phyloP scores from a whole-genome alignment of 73 alveolate genomes.

The Paramecium biaurelia region DNA sequence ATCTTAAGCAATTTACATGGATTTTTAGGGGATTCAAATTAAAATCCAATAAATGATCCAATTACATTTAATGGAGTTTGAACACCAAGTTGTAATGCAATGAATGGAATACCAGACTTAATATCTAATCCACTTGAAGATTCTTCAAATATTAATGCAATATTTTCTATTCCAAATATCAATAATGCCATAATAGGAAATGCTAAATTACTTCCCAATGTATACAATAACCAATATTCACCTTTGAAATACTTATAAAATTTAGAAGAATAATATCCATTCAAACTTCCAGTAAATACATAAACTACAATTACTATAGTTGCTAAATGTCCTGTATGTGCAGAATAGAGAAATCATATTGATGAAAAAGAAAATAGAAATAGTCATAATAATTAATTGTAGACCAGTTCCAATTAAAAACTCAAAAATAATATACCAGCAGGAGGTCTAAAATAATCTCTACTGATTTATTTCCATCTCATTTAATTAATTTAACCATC shows the following conservation, averaged over 20 bases:
- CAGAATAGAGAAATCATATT: constrained; percentile 63
- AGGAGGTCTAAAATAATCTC: constrained; percentile 70
- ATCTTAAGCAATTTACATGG: constrained; percentile 62
- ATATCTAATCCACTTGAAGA: constrained; percentile 56
- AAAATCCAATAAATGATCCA: constrained; percentile 58
- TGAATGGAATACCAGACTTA: constrained; percentile 29
- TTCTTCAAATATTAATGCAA: constrained; percentile 48
- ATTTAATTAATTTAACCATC: not conserved
- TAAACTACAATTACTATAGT: constrained; percentile 27
- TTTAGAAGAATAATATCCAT: constrained; percentile 65
- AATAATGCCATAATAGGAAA: constrained; percentile 61
- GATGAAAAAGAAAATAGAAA: constrained; percentile 21
- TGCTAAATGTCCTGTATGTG: constrained; percentile 59
- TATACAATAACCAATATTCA: constrained; percentile 59
- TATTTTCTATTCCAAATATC: constrained; percentile 32
- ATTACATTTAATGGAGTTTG: constrained; percentile 47
- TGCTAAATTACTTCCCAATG: constrained; percentile 33
- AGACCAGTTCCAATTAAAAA: constrained; percentile 64
- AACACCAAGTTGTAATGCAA: constrained; percentile 58
- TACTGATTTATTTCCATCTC: constrained; percentile 69
- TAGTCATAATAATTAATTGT: constrained; percentile 34
- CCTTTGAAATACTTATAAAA: constrained; percentile 61
- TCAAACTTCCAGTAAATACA: constrained; percentile 59
- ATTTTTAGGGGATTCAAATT: not conserved
- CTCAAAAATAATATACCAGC: not conserved